Conservation (phyloP, 2,329 filamentous ascomycete genomes). For the Alternaria metachromatica region DNA sequence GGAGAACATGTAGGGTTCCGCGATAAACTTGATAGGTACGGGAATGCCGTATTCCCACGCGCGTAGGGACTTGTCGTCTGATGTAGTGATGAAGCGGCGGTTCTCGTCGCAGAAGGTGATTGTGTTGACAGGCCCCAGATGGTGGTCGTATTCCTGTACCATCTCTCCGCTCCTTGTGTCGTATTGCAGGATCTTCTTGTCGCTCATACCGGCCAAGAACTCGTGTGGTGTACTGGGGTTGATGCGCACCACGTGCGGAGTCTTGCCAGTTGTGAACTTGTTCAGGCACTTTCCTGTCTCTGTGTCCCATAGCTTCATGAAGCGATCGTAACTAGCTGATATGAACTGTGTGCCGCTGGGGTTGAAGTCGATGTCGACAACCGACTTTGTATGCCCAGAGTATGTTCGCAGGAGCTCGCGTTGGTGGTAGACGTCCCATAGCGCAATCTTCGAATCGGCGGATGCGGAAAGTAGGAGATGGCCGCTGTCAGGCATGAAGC, state of each 20-base stretch:
- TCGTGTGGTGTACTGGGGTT: conserved; percentile 86
- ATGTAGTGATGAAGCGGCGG: conserved; percentile 95
- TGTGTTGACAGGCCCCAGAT: conserved; percentile 96
- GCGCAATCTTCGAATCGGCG: conserved; percentile 87
- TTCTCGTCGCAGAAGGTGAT: conserved; percentile 95
- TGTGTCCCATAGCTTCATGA: conserved; percentile 98
- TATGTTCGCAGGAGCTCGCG: conserved; percentile 90
- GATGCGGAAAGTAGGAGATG: conserved; percentile 89
- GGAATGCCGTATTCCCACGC: conserved; percentile 99
- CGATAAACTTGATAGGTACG: conserved; percentile 97
- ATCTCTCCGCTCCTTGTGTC: conserved; percentile 83
- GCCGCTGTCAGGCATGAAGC: conserved; percentile 86
- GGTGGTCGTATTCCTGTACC: conserved; percentile 98
- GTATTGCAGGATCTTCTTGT: conserved; percentile 99
- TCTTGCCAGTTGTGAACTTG: conserved; percentile 92
- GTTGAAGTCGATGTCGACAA: conserved; percentile 91
- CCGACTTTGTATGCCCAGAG: conserved; percentile 84
- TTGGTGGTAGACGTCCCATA: conserved; percentile 93
- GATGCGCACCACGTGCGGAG: conserved; percentile 92
- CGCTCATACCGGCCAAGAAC: conserved; percentile 95
- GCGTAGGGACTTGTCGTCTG: conserved; percentile 92
- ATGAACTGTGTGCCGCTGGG: conserved; percentile 82
- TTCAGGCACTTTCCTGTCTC: conserved; percentile 89
- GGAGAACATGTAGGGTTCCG: conserved; percentile 96
- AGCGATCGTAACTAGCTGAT: conserved; percentile 89